Evolutionary conservation across 148 eudicot genomes (phyloP).

Genomic region (Gaultheria prostrata): DNA sequence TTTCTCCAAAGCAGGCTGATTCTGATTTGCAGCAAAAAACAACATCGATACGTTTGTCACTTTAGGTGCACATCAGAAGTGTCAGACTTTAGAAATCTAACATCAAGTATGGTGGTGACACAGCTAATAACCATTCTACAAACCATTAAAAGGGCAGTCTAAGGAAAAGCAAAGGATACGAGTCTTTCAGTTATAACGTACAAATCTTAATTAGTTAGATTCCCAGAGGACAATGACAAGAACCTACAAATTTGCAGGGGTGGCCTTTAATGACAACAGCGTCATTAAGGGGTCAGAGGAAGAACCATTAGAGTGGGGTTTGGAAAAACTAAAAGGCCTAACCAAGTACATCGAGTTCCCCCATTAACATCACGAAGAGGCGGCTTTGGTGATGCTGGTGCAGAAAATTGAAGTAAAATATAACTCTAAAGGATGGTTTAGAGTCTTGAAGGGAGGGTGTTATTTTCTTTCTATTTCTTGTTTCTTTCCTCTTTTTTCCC

Average conservation of each 20-base stretch:
- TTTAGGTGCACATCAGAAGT: neutral
- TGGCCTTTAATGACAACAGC: neutral
- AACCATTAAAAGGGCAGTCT: neutral
- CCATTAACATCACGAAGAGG: neutral
- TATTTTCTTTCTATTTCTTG: neutral
- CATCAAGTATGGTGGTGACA: neutral
- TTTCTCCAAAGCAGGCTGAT: constrained; percentile 98
- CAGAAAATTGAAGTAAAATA: neutral
- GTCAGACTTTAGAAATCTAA: no score
- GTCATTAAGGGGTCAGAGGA: neutral
- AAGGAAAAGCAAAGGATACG: neutral
- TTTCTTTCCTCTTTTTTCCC: neutral
- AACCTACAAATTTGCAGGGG: constrained; percentile 73
- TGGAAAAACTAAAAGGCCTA: neutral
- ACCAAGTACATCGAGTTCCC: neutral
- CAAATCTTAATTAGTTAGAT: neutral
- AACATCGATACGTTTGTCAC: neutral
- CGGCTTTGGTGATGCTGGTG: neutral
- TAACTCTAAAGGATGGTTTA: neutral
- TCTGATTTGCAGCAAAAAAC: constrained; percentile 45
- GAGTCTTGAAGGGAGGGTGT: neutral
- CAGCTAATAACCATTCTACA: neutral
- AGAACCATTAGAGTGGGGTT: neutral
- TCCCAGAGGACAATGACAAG: neutral
- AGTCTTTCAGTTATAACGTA: neutral